A percentile compares a stretch with the other conserved stretches of the same genome.
Evolutionary conservation across 2,329 filamentous ascomycete genomes (phyloP).

Genomic region (Spiromastix sp.): DNA sequence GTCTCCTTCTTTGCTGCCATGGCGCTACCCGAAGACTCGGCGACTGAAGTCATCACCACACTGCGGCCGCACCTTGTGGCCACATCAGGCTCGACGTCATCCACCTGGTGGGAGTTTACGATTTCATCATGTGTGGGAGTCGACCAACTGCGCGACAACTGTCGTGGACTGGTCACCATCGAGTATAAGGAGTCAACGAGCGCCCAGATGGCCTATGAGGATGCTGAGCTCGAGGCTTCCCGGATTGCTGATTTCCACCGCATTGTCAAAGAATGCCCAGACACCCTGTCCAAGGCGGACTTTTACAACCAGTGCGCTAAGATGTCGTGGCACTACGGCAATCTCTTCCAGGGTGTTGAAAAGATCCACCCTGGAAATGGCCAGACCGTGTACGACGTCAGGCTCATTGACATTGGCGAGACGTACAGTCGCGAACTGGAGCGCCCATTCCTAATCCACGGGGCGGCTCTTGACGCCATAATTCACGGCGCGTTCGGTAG

Average conservation of each 20-base stretch:
- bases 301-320: slow-evolving; percentile 3
- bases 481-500: slow-evolving; percentile 1
- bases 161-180: slow-evolving; percentile 4
- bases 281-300: not conserved
- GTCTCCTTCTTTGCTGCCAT: slow-evolving; percentile 1
- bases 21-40: not conserved
- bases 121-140: slow-evolving; percentile 4
- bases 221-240: slow-evolving; percentile 1
- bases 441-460: slow-evolving; percentile 4
- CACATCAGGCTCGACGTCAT: not conserved
- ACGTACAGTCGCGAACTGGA: not conserved
- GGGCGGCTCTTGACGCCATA: slow-evolving; percentile 1
- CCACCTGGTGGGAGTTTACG: slow-evolving; percentile 7
- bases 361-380: slow-evolving; percentile 2
- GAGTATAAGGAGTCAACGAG: slow-evolving; percentile 2
- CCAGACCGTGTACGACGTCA: slow-evolving; percentile 2
- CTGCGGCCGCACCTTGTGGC: slow-evolving; percentile 2
- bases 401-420: slow-evolving; percentile 1
- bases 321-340: slow-evolving; percentile 2
- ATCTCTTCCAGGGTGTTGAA: slow-evolving; percentile 2
- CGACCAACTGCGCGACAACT: slow-evolving; percentile 6
- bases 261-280: slow-evolving; percentile 2
- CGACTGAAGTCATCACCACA: not conserved
- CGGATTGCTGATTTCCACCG: slow-evolving; percentile 3
- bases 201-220: slow-evolving; percentile 2